phyloP scores from a whole-genome alignment of 805 yeast species.

The Priceomyces fermenticarens region DNA sequence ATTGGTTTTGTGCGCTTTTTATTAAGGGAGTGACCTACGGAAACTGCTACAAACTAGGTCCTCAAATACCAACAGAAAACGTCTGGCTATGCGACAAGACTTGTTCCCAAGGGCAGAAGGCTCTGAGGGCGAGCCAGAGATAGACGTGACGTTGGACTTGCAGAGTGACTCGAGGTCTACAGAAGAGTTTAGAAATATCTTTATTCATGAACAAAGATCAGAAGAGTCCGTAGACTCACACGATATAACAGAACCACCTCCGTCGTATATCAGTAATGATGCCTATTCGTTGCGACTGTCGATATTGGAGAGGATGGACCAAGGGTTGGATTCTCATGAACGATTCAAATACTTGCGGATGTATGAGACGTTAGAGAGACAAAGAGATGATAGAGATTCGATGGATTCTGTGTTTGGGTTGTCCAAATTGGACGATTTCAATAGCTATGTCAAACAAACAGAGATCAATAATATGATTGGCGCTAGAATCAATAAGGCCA shows the following conservation, averaged over 20 bases:
- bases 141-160: neutral
- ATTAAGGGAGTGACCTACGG: too few species aligned
- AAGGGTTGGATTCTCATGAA: slow-evolving; percentile 12
- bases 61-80: too few species aligned
- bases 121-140: neutral
- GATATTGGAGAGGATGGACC: slow-evolving; percentile 19
- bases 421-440: slow-evolving; percentile 33
- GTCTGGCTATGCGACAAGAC: neutral
- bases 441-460: slow-evolving; percentile 29
- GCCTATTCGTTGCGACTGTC: slow-evolving; percentile 22
- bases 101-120: slow-evolving; percentile 2
- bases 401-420: slow-evolving; percentile 20
- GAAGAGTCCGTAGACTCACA: neutral
- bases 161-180: slow-evolving; percentile 6
- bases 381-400: slow-evolving; percentile 5
- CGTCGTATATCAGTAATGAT: neutral
- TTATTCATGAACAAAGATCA: slow-evolving; percentile 2
- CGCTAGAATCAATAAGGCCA: slow-evolving; percentile 12
- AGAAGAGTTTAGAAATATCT: slow-evolving; percentile 8
- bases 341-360: slow-evolving; percentile 25
- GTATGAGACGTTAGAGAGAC: slow-evolving; percentile 18
- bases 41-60: too few species aligned
- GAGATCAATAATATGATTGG: slow-evolving; percentile 32
- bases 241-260: neutral
- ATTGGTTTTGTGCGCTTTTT: too few species aligned